These are phyloP conservation scores for Citrus maxima DNA, from an alignment of 345 rosid species.

Conservation along the genomic window DNA sequence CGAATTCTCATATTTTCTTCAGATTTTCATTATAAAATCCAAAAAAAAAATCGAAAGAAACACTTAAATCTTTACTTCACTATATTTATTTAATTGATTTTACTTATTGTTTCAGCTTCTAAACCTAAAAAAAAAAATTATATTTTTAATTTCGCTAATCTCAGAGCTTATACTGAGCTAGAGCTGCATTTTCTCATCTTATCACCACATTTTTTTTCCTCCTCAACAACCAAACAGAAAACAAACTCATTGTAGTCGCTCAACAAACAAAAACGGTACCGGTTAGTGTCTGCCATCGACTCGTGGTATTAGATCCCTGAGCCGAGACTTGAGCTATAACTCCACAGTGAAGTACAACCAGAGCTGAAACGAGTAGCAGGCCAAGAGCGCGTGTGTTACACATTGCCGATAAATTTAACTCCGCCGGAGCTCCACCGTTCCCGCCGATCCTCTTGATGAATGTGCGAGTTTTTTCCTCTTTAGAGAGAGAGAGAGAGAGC, in stretches of 20 bases:
- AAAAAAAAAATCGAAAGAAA: not conserved
- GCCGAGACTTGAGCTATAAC: slow-evolving; percentile 43
- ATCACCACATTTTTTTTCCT: not conserved
- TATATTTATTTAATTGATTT: not conserved
- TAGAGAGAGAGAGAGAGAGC: not conserved
- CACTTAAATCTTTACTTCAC: not conserved
- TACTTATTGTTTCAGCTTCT: not conserved
- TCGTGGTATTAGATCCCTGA: slow-evolving; percentile 46
- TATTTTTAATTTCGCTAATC: not conserved
- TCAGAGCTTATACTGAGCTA: not conserved
- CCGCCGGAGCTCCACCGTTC: slow-evolving; percentile 15
- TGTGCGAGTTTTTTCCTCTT: not conserved
- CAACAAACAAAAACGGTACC: slow-evolving; percentile 24
- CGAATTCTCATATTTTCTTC: not conserved
- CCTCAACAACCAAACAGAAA: slow-evolving; percentile 2
- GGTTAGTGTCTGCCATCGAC: slow-evolving; percentile 51
- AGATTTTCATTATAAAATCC: not conserved
- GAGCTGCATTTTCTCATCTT: not conserved
- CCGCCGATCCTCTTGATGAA: not conserved
- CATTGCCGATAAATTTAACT: slow-evolving; percentile 34
- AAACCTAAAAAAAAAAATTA: not conserved
- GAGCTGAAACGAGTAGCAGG: slow-evolving; percentile 26
- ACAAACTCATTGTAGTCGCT: not conserved
- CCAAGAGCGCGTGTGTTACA: slow-evolving; percentile 21
- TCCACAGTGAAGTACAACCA: slow-evolving; percentile 21